Base-by-base conservation (phyloP, 805 yeast species). In the Sugiyamaella americana region DNA sequence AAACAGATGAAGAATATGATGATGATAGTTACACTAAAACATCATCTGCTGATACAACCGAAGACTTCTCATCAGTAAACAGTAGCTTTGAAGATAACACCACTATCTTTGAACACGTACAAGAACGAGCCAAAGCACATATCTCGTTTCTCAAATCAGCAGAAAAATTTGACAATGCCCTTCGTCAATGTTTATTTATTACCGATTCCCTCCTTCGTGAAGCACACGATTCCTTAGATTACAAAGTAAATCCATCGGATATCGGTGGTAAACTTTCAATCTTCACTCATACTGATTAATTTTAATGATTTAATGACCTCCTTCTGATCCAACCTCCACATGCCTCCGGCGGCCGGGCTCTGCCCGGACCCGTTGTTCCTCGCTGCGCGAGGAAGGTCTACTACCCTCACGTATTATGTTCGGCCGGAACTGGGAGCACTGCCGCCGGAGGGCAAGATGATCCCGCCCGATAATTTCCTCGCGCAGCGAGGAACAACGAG, bases 161-260 rank as follows among this genome's bases (percentile, higher is more conserved):
- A 2, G 52, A 52, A 38, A 30, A 46, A 29, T 43, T 49, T n/a
- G 42, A 44, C 22, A 29, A 20, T 4, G 32, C 37, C 2, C 37
- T 54, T 29, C 47, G 53, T 24, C 41, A 35, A n/a, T 54, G 57
- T 43, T 34, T 54, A 16, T 20, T 36, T 2, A 37, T 52, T n/a
- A 41, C 49, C 4, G 51, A 54, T 22, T 22, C 48, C 24, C 43
- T 54, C 34, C 37, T 54, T 29, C 35, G 41, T 16, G 54, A 51
- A 18, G 54, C 57, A 11, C 13, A 26, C 10, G 41, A 32, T 10
- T 40, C 51, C 3, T 29, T 51, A 8, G 40, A 46, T 4, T 49
- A 32, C 23, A 29, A n/a, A 11, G 52, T 53, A 11, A 35, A 45
- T 24, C 49, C 51, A 5, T 41, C 43, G 3, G 48, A 46, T 17